phyloP scores from a whole-genome alignment of 1,284 basidiomycete genomes.

The Cryptococcus hybrid region DNA sequence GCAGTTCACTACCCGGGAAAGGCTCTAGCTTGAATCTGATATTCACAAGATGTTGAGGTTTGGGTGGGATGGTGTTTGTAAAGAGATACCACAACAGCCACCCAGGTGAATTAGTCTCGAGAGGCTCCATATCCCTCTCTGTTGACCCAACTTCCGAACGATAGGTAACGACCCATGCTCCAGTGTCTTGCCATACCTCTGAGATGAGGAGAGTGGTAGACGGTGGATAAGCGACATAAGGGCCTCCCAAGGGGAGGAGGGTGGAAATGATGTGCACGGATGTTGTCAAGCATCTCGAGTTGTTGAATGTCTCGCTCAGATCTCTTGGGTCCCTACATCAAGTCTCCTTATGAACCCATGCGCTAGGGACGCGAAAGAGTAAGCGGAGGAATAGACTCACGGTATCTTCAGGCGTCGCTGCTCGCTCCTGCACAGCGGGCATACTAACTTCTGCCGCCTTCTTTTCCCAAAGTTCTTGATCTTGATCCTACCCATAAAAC shows the following conservation, averaged over 20 bases:
- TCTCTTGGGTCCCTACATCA: constrained; percentile 29
- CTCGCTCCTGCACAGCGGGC: constrained; percentile 35
- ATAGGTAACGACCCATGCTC: constrained; percentile 76
- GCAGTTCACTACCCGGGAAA: constrained; percentile 50
- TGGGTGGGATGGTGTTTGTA: constrained; percentile 51
- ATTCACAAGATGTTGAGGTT: constrained; percentile 62
- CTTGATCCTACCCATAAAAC: constrained; percentile 63
- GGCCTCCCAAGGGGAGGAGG: constrained; percentile 75
- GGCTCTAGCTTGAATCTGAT: constrained; percentile 86
- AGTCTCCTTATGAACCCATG: not conserved
- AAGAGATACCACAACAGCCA: constrained; percentile 90
- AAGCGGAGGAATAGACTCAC: constrained; percentile 14
- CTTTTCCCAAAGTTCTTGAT: constrained; percentile 70
- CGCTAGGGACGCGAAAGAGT: too few species aligned
- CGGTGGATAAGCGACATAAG: constrained; percentile 62
- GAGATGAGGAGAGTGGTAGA: constrained; percentile 73
- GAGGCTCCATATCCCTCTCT: constrained; percentile 60
- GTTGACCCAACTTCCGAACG: constrained; percentile 67
- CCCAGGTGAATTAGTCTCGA: constrained; percentile 64
- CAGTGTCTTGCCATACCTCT: constrained; percentile 68
- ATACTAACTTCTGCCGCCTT: constrained; percentile 51
- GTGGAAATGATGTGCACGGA: constrained; percentile 66
- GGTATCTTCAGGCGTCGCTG: constrained; percentile 28
- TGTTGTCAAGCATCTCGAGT: constrained; percentile 57
- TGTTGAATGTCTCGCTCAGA: constrained; percentile 47